Evolutionary conservation across 2,329 filamentous ascomycete species (phyloP).

Genomic region (Aspergillus jensenii): DNA sequence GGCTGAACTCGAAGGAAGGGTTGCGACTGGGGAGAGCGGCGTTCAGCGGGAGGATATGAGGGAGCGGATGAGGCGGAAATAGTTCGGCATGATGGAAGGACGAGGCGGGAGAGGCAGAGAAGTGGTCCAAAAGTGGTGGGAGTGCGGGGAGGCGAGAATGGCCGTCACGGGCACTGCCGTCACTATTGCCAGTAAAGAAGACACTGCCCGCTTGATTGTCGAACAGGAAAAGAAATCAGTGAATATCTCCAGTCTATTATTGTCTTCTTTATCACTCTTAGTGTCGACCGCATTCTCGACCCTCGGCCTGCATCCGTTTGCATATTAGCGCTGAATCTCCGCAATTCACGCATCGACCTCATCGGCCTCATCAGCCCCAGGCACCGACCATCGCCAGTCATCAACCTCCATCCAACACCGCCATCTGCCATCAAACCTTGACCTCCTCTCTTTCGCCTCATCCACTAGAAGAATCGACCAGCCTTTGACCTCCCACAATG

Average conservation of each 20-base stretch:
- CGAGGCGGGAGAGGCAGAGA: neutral
- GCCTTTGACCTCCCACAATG: conserved; percentile 34
- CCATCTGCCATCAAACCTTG: neutral
- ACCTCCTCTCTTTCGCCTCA: neutral
- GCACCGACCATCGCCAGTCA: neutral
- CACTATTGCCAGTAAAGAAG: neutral
- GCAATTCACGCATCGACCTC: neutral
- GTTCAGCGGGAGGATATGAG: conserved; percentile 6
- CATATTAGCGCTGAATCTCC: conserved; percentile 3
- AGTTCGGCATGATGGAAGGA: neutral
- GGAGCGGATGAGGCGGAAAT: conserved; percentile 11
- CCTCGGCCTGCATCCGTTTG: conserved; percentile 1
- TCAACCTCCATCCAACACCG: neutral
- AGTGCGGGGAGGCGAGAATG: conserved; percentile 5
- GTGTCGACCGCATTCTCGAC: neutral
- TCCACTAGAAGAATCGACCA: conserved; percentile 19
- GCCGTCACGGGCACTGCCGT: neutral
- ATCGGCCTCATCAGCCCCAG: neutral
- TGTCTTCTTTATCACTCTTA: neutral
- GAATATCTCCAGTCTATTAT: too few species aligned
- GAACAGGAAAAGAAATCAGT: neutral
- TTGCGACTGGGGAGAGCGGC: neutral
- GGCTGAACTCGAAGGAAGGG: conserved; percentile 12
- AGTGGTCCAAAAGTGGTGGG: neutral
- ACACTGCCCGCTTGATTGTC: too few species aligned